Conservation (phyloP, 257 asterid genomes). For the Solanum bukasovii region DNA sequence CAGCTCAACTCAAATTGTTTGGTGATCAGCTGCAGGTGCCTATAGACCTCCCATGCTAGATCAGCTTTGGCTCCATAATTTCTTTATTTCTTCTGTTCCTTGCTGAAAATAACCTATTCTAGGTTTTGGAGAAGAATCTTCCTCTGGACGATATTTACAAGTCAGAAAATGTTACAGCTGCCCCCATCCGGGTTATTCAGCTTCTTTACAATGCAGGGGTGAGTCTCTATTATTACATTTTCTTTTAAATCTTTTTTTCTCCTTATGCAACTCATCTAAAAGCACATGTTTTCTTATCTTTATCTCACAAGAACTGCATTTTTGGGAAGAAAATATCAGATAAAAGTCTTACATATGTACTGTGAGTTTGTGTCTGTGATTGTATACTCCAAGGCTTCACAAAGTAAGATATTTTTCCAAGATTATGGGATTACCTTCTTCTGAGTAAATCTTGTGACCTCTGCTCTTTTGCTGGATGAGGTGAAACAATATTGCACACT, state of each 20-base stretch:
- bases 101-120: conserved; percentile 13
- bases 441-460: not conserved
- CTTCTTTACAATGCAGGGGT: conserved; percentile 91
- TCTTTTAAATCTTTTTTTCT: not conserved
- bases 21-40: conserved; percentile 84
- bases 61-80: not conserved
- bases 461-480: not conserved
- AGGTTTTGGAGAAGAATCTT: conserved; percentile 89
- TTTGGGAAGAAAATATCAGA: not conserved
- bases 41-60: conserved; percentile 3
- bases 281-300: not conserved
- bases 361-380: not conserved
- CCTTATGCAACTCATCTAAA: not conserved
- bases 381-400: not conserved
- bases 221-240: conserved; percentile 9
- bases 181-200: conserved; percentile 89
- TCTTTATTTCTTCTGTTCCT: not conserved
- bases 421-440: not conserved
- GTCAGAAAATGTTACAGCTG: conserved; percentile 71
- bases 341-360: not conserved
- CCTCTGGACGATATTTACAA: conserved; percentile 76
- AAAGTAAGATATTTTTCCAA: not conserved
- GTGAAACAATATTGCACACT: not conserved
- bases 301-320: not conserved
- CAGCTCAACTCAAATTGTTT: conserved; percentile 74